Evolutionary conservation across 345 rosid genomes (phyloP), one percentile per base, ranked within the genome.

Genomic region (Rubroshorea leprosula): DNA sequence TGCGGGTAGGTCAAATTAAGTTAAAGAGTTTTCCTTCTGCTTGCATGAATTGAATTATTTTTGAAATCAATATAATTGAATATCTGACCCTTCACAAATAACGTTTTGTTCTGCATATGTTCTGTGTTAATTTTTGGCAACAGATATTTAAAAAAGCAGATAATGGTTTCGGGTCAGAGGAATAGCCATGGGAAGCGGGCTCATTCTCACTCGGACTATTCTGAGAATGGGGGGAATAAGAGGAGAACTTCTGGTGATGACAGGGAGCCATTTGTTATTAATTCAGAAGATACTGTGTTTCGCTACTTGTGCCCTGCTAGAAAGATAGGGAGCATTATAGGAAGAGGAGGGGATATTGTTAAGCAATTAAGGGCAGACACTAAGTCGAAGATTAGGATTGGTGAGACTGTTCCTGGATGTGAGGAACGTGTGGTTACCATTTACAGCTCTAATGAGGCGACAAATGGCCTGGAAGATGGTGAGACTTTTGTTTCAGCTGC

Each of bases 401-500:
- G 97, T 48, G 96, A 85, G 66, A 76, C 88, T 0, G 78, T 85
- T 55, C 80, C 79, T 2, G 87, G 92, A 17, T 82, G 80, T 71
- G 97, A 89, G 8, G 99, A 93, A 26, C 96, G 99, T 5, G 87
- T 93, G 47, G 90, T 93, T 62, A 93, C 97, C 5, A 83, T 93
- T 51, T 87, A 90, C 57, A 90, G 97, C 76, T 49, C 87, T 27
- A 79, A 86, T 58, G 96, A 82, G 52, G 97, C 87, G 82, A 87
- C 95, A 10, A 87, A 87, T 78, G 65, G 70, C 26, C 69, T 57
- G 65, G 92, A 76, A 59, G 92, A 85, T 49, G 68, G 71, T 27
- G 90, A 64, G 15, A 68, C 68, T 64, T 71, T 60, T 53, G 78
- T 93, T 49, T 74, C 76, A 62, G 90, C 99, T 57, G 97, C 97